Conservation (phyloP, 805 yeast species). For the Barnettozyma siamensis region DNA sequence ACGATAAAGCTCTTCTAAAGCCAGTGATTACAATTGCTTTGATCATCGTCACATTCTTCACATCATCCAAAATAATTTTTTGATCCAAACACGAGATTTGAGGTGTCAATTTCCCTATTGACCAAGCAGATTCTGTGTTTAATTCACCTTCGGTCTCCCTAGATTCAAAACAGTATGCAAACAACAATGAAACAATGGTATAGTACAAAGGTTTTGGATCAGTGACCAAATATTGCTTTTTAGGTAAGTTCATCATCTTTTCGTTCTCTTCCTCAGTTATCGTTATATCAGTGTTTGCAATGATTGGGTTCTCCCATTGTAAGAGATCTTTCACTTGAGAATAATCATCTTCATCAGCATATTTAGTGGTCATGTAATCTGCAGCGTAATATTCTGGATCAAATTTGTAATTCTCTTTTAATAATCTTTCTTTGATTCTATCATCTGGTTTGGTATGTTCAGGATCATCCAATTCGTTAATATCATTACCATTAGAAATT, state of each 20-base stretch:
- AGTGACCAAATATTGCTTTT: constrained; percentile 51
- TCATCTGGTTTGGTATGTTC: constrained; percentile 56
- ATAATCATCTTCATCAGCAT: constrained; percentile 47
- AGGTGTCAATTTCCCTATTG: constrained; percentile 80
- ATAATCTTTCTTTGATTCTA: constrained; percentile 59
- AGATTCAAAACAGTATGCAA: constrained; percentile 68
- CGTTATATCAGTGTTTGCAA: constrained; percentile 27
- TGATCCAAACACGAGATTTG: constrained; percentile 70
- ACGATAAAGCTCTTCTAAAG: constrained; percentile 67
- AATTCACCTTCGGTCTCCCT: constrained; percentile 67
- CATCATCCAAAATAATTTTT: constrained; percentile 35
- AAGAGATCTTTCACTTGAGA: constrained; percentile 39
- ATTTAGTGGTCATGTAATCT: constrained; percentile 59
- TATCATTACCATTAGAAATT: constrained; percentile 78
- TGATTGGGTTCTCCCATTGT: constrained; percentile 46
- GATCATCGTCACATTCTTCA: constrained; percentile 32
- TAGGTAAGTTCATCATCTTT: constrained; percentile 63
- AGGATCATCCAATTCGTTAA: constrained; percentile 81
- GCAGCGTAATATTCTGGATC: constrained; percentile 88
- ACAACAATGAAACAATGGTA: constrained; percentile 60
- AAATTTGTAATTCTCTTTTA: constrained; percentile 67
- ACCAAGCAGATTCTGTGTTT: constrained; percentile 90
- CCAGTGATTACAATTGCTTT: constrained; percentile 53
- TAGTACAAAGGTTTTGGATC: constrained; percentile 53
- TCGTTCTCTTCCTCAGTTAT: constrained; percentile 60